Conservation (phyloP, 2,329 filamentous ascomycete genomes). For the Alternaria sp. region DNA sequence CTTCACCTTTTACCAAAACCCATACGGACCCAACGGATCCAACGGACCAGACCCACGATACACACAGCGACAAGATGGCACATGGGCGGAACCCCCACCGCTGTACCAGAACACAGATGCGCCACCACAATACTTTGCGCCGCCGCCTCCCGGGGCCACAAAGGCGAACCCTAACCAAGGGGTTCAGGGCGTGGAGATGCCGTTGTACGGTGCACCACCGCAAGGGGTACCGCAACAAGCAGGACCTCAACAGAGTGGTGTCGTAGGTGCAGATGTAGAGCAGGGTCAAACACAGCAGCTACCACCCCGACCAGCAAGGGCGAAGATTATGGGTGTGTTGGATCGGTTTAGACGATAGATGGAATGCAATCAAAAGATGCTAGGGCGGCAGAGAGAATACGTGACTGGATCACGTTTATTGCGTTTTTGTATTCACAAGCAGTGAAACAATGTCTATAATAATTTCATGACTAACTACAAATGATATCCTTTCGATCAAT, state of each 20-base stretch:
- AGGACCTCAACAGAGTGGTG: slow-evolving; percentile 43
- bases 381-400: neutral
- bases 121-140: slow-evolving; percentile 48
- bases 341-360: slow-evolving; percentile 40
- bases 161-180: slow-evolving; percentile 43
- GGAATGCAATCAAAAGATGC: neutral
- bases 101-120: slow-evolving; percentile 46
- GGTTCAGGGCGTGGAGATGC: slow-evolving; percentile 39
- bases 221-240: slow-evolving; percentile 12
- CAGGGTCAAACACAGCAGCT: slow-evolving; percentile 27
- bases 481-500: neutral
- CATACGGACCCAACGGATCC: slow-evolving; percentile 18
- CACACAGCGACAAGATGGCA: slow-evolving; percentile 40
- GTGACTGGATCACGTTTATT: slow-evolving; percentile 10
- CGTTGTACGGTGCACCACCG: slow-evolving; percentile 29
- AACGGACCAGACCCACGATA: slow-evolving; percentile 23
- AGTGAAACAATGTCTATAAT: neutral
- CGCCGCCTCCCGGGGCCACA: slow-evolving; percentile 42
- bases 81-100: slow-evolving; percentile 47
- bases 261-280: slow-evolving; percentile 36
- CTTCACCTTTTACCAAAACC: slow-evolving; percentile 52
- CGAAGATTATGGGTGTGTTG: slow-evolving; percentile 41
- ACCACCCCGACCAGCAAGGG: slow-evolving; percentile 45
- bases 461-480: slow-evolving; percentile 9
- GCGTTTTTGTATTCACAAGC: neutral